Base-by-base conservation (phyloP, 2,329 filamentous ascomycete genomes). In the Xylaria sp. region DNA sequence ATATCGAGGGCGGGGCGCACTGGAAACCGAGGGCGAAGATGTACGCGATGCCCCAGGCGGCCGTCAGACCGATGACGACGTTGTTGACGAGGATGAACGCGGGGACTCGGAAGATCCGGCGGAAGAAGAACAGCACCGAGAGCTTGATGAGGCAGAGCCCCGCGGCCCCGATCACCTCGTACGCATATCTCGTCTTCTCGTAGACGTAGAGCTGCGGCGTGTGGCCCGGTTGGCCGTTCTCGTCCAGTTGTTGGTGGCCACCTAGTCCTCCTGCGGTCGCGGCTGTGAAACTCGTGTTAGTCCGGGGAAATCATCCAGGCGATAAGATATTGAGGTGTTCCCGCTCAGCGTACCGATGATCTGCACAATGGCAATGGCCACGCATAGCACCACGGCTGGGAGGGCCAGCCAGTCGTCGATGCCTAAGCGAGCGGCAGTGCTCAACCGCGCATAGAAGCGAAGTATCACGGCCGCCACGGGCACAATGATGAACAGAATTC, bases 401-500 rank as follows among this genome's bases (percentile, higher is more conserved):
- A 73, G 19, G 2, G 61, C 55, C 11, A 71, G 62, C 71, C 68
- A 73, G 56, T 73, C 71, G 47, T 73, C 71, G 27, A 67, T 58
- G 4, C 70, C 71, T 17, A 72, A 48, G 11, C 58, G 47, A 17
- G 61, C 69, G 12, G 39, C 17, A 6, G 66, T 69, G 5, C 34
- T 61, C 12, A 58, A 17, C 9, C 68, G 64, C 14, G 70, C 56
- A 21, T 73, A 73, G 63, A 73, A 73, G 11, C 70, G 64, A 4
- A 73, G 48, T 5, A 30, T 47, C 9, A 72, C 70, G 1, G 69
- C 63, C 14, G 36, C 19, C 17, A 73, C 50, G 6, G 70, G 21
- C 3, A 73, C 1, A 14, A 73, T 61, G 47, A 71, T 69, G 59
- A 73, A 73, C 0, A 72, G 32, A 8, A 72, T 60, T 0, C n/a